phyloP scores from a whole-genome alignment of 768 basidiomycete genomes.

The Mycena indigotica region DNA sequence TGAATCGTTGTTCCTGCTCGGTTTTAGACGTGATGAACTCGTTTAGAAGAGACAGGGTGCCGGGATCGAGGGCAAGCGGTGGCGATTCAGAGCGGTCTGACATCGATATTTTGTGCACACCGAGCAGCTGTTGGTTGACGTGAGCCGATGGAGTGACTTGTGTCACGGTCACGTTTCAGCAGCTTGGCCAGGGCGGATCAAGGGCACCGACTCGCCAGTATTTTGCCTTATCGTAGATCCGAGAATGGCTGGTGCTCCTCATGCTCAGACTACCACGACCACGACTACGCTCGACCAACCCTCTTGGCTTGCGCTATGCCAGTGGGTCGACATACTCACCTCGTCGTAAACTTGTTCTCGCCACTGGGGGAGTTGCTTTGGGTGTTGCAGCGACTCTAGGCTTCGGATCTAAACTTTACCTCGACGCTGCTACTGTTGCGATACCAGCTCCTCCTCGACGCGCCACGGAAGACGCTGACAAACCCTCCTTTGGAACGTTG shows the following conservation, averaged over 20 bases:
- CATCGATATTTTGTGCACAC: neutral
- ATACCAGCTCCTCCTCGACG: no score
- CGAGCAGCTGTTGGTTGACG: neutral
- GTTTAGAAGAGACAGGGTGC: constrained; percentile 44
- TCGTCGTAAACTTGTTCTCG: constrained; percentile 4
- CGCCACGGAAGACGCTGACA: constrained; percentile 11
- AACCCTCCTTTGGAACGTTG: constrained; percentile 41
- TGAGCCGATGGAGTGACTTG: no score
- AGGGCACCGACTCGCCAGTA: no score
- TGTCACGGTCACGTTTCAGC: no score
- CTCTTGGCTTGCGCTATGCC: constrained; percentile 14
- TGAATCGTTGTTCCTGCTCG: constrained; percentile 46
- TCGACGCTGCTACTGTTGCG: constrained; percentile 6
- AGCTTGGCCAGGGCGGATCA: no score
- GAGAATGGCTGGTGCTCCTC: neutral
- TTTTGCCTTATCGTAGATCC: neutral
- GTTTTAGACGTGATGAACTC: constrained; percentile 42
- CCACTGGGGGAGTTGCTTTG: constrained; percentile 14
- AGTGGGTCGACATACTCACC: neutral
- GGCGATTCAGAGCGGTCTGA: constrained; percentile 10
- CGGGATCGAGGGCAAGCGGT: constrained; percentile 38
- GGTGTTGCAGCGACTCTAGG: constrained; percentile 9
- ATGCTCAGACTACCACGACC: constrained; percentile 1
- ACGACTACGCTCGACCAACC: neutral
- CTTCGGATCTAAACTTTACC: constrained; percentile 7